A percentile compares a stretch with the other conserved stretches of the same genome.
Evolutionary conservation across 768 basidiomycete genomes (phyloP).

Genomic region (Pulveroboletus sp.): DNA sequence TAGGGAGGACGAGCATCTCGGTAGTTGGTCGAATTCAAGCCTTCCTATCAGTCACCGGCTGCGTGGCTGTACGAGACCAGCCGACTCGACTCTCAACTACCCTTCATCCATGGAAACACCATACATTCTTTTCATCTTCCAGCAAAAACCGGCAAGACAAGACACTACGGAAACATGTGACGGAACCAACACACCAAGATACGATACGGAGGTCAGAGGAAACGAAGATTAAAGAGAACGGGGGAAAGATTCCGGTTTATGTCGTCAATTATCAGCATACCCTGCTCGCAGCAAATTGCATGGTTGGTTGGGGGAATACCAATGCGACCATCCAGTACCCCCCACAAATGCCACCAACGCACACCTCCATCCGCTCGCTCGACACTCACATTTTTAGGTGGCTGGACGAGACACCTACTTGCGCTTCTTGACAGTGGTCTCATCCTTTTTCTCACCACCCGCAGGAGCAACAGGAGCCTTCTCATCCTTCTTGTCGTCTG

Average conservation of each 20-base stretch:
- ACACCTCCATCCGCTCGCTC: not conserved
- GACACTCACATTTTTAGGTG: slow-evolving; percentile 8
- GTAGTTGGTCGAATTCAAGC: not conserved
- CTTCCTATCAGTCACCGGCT: not conserved
- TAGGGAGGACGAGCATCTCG: slow-evolving; percentile 64
- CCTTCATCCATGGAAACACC: slow-evolving; percentile 12
- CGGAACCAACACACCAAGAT: slow-evolving; percentile 5
- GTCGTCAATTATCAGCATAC: slow-evolving; percentile 5
- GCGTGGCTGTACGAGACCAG: not conserved
- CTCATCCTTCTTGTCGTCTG: slow-evolving; percentile 64
- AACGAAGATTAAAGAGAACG: slow-evolving; percentile 5
- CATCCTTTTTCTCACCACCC: slow-evolving; percentile 70
- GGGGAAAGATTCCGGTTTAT: not conserved
- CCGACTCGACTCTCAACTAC: not conserved
- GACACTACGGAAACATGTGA: slow-evolving; percentile 18
- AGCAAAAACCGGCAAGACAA: slow-evolving; percentile 1
- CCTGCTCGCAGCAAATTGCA: slow-evolving; percentile 8
- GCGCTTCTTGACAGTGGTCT: slow-evolving; percentile 69
- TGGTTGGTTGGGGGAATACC: not conserved
- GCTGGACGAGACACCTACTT: slow-evolving; percentile 36
- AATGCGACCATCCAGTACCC: slow-evolving; percentile 7
- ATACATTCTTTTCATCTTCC: slow-evolving; percentile 22
- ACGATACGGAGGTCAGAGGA: not conserved
- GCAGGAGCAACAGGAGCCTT: slow-evolving; percentile 66
- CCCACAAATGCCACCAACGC: slow-evolving; percentile 8